Base-by-base conservation (phyloP, 805 yeast species). In the Lipomyces kockii region DNA sequence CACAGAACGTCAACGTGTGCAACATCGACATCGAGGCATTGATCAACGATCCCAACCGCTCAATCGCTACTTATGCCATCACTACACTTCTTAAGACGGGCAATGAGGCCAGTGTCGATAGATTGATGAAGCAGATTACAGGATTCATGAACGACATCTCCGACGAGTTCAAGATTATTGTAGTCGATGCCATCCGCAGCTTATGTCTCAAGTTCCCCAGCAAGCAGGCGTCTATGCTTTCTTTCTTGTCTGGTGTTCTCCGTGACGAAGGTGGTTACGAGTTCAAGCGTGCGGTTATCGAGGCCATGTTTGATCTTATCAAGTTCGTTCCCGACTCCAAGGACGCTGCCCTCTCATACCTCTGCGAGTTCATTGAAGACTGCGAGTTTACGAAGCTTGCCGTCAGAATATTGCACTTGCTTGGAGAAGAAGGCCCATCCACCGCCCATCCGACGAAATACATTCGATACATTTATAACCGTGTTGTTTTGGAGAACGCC, bases 351-450 rank as follows among this genome's bases (percentile, higher is more conserved):
- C 83, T 95, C 75, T 92, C 90, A 80, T 89, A 89, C 78, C 84
- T 95, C 74, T 92, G 98, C 83, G 99, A 95, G 79, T 93, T 92
- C 77, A 95, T 95, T 75, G 99, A 95, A 80, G 99, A 95, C 83
- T 95, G 98, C 81, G 99, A 95, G 81, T 94, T 85, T 81, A 90
- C 97, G 37, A 97, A 92, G 80, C 86, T 95, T 69, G 87, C 96
- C 34, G 97, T 93, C n/a, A 87, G 98, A 76, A 89, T 95, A 66
- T 84, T 95, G 78, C 97, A 93, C 80, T 80, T 94, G 69, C 85
- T 95, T 72, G 99, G 99, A 77, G 90, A 88, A 72, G 97, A 93
- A 79, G 99, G 99, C 69, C 98, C 99, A 75, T 81, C 83, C 66
- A 89, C 97, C 4, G 73, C 89, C 7, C 89, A 89, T 71, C 97